phyloP scores from a whole-genome alignment of 2,329 filamentous ascomycete genomes.

The Sphaerulina vaccinii region DNA sequence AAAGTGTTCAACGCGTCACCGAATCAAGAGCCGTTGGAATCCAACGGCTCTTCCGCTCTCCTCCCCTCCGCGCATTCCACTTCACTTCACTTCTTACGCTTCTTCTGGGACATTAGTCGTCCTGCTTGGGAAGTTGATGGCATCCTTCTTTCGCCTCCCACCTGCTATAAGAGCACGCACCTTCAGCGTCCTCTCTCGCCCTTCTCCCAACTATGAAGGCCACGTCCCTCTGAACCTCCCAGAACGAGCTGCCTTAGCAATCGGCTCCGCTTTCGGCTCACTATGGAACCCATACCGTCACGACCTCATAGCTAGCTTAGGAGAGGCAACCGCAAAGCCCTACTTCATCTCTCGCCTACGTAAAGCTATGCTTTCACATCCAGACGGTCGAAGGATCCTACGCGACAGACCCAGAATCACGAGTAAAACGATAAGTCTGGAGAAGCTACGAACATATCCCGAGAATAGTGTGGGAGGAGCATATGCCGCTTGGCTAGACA shows the following conservation, averaged over 20 bases:
- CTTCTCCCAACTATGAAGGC: slow-evolving; percentile 81
- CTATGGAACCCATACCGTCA: slow-evolving; percentile 75
- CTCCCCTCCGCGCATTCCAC: background rate
- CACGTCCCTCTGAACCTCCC: slow-evolving; percentile 82
- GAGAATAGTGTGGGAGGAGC: slow-evolving; percentile 72
- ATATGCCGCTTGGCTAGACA: slow-evolving; percentile 89
- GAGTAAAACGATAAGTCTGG: slow-evolving; percentile 66
- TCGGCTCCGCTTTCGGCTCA: slow-evolving; percentile 60
- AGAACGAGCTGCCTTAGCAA: slow-evolving; percentile 70
- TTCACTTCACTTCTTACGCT: background rate
- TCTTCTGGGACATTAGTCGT: background rate
- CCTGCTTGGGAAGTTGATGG: background rate
- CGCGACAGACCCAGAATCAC: slow-evolving; percentile 86
- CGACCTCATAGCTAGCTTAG: slow-evolving; percentile 91
- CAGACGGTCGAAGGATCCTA: slow-evolving; percentile 86
- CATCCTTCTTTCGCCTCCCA: slow-evolving; percentile 31
- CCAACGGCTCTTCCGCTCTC: background rate
- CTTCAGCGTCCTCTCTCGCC: slow-evolving; percentile 84
- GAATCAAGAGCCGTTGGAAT: no score
- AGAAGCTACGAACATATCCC: slow-evolving; percentile 69
- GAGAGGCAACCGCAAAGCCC: slow-evolving; percentile 89
- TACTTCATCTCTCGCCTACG: slow-evolving; percentile 93
- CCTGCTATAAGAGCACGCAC: slow-evolving; percentile 41
- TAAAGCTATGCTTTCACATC: slow-evolving; percentile 80
- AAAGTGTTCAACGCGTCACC: no score